Base-by-base conservation (phyloP, 2,329 filamentous ascomycete genomes). In the Leptographium lundbergii region DNA sequence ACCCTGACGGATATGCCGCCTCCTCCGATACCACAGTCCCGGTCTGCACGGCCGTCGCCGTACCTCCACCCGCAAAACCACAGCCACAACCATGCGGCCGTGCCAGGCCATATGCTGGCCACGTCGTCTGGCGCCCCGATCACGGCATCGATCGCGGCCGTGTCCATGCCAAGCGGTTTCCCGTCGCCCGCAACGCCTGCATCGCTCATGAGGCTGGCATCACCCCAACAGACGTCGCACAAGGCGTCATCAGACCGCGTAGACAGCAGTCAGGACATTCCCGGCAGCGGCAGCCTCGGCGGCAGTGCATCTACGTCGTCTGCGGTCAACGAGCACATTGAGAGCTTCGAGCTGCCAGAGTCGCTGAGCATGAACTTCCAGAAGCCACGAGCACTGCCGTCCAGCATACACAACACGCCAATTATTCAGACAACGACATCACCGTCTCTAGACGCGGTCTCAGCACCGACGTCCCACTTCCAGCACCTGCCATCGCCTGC, bases 161-260 rank as follows among this genome's bases (percentile, higher is more conserved):
- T 48, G 14, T 67, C 29, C 60, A 62, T 55, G 59, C 64, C 52
- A 2, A 57, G 59, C 19, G 74, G 72, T 25, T 76, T 75, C 57
- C 75, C 73, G 65, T 82, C 84, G 57, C 88, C 89, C 13, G 91
- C 89, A 1, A 95, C 91, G 0, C 91, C 91, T 0, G 89, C 91
- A 10, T 95, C 91, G 7, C 73, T 96, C 60, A 96, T 96, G 88
- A 87, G 84, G 66, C 77, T 92, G 51, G 79, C 77, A 4, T 77
- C 79, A 29, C 80, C 80, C 66, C 76, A 34, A 67, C 72, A 61
- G 69, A 69, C 61, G 10, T 60, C 61, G 10, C 62, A 63, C 55
- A 61, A 60, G 48, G 27, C 61, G 4, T 60, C 63, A 3, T 50
- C 60, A 4, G 45, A 57, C 2, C 19, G 22, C 6, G 36, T 39